phyloP scores from a whole-genome alignment of 768 basidiomycete genomes.

The Psilocybe subaeruginosa region DNA sequence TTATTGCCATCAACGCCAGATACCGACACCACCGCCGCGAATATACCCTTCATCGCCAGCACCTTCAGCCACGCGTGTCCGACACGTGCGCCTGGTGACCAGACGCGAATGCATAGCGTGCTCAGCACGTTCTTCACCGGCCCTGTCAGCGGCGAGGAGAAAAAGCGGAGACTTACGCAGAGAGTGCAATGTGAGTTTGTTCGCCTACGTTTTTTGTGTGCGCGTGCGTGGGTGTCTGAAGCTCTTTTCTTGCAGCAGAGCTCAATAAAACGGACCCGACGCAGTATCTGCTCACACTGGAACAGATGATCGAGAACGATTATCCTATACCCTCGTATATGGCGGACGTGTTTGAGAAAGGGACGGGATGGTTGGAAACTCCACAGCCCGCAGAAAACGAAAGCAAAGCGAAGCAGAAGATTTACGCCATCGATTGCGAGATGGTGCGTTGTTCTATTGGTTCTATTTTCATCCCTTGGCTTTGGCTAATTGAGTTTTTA shows the following conservation, averaged over 20 bases:
- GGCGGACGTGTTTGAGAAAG: conserved; percentile 67
- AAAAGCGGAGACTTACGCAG: conserved; percentile 60
- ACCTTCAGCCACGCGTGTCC: conserved; percentile 94
- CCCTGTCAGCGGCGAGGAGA: conserved; percentile 81
- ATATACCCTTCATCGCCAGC: conserved; percentile 68
- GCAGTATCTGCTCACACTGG: conserved; percentile 72
- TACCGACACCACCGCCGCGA: conserved; percentile 28
- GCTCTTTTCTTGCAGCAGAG: conserved; percentile 47
- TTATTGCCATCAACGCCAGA: conserved; percentile 28
- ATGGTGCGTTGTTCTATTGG: conserved; percentile 66
- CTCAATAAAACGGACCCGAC: conserved; percentile 63
- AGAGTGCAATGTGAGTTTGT: conserved; percentile 36
- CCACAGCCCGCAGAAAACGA: conserved; percentile 42
- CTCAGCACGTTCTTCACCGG: conserved; percentile 81
- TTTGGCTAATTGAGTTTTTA: conserved; percentile 29
- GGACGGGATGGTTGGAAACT: conserved; percentile 82
- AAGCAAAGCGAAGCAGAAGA: conserved; percentile 43
- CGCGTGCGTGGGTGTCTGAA: background rate
- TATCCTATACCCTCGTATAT: conserved; percentile 90
- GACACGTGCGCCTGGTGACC: conserved; percentile 90
- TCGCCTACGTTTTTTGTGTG: background rate
- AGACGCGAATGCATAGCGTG: conserved; percentile 82
- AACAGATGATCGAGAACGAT: conserved; percentile 94
- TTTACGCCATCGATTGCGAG: conserved; percentile 94
- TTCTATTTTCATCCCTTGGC: conserved; percentile 1